These are phyloP conservation scores for Verticillium alfalfae DNA, from an alignment of 2,329 filamentous ascomycete genomes.

Conservation along the genomic window DNA sequence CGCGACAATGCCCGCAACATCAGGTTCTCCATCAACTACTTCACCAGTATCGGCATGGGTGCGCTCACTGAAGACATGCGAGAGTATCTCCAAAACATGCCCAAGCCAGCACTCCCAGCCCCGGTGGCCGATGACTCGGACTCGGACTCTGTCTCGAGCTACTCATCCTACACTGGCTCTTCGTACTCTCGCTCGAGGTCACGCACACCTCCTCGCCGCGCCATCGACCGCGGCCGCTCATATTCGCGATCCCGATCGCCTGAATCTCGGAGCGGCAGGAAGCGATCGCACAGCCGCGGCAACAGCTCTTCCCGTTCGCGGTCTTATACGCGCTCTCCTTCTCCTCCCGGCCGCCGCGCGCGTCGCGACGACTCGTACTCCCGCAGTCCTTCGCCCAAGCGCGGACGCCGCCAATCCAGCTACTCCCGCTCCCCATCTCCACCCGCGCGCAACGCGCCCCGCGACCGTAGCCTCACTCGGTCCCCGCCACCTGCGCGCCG, in stretches of 20 bases:
- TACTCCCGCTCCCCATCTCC: conserved; percentile 22
- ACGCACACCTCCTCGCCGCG: conserved; percentile 28
- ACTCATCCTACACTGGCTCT: conserved; percentile 66
- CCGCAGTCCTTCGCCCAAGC: conserved; percentile 19
- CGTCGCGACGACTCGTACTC: conserved; percentile 18
- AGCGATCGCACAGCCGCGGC: conserved; percentile 21
- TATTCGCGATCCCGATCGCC: conserved; percentile 23
- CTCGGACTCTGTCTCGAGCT: conserved; percentile 70
- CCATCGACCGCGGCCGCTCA: conserved; percentile 28
- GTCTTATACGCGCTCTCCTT: conserved; percentile 18
- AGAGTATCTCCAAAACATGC: conserved; percentile 82
- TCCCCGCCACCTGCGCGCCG: conserved; percentile 1
- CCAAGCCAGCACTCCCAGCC: conserved; percentile 73
- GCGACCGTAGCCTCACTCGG: conserved; percentile 8
- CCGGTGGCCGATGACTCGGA: conserved; percentile 57
- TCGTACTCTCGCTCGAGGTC: conserved; percentile 52
- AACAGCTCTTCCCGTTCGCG: conserved; percentile 30
- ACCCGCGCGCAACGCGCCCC: conserved; percentile 16
- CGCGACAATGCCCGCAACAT: conserved; percentile 84
- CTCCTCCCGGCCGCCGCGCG: conserved; percentile 7
- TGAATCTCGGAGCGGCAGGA: conserved; percentile 17
- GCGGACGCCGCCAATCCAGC: conserved; percentile 15
- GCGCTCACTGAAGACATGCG: conserved; percentile 92
- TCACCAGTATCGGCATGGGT: conserved; percentile 96
- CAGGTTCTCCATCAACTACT: conserved; percentile 98